A percentile compares a stretch with the other conserved stretches of the same genome.
These are phyloP conservation scores for Actinomortierella ambigua DNA, from an alignment of 371 early-diverging fungal species.

Conservation along the genomic window DNA sequence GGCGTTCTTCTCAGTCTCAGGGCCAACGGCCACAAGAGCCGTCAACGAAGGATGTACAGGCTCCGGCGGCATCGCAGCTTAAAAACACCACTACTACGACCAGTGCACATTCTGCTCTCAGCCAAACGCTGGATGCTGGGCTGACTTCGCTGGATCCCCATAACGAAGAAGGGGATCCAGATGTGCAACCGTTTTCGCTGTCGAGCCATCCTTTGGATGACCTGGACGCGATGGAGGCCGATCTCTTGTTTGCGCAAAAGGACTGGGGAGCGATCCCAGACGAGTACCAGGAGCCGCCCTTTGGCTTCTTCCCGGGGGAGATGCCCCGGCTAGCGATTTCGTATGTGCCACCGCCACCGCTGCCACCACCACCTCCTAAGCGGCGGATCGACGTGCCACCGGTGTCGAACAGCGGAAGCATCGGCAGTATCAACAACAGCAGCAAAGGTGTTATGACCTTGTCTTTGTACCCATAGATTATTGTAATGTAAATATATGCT, in stretches of 20 bases:
- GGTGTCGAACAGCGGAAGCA: no score
- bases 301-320: constrained; percentile 47
- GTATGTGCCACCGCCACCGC: constrained; percentile 39
- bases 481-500: no score
- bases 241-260: constrained; percentile 37
- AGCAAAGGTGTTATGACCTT: constrained; percentile 33
- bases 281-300: constrained; percentile 47
- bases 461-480: constrained; percentile 39
- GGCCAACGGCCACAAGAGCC: no score
- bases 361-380: constrained; percentile 36
- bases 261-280: constrained; percentile 46
- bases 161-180: no score
- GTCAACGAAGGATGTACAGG: no score
- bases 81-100: no score
- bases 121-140: no score
- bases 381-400: constrained; percentile 23
- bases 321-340: constrained; percentile 37
- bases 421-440: constrained; percentile 16
- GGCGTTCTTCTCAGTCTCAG: no score
- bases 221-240: constrained; percentile 38
- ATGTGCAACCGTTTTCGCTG: no score
- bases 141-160: no score
- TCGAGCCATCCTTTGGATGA: constrained; percentile 17
- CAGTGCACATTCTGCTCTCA: no score
- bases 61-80: no score